Base-by-base conservation (phyloP, 164 flowering plant genomes). In the Piper longum region DNA sequence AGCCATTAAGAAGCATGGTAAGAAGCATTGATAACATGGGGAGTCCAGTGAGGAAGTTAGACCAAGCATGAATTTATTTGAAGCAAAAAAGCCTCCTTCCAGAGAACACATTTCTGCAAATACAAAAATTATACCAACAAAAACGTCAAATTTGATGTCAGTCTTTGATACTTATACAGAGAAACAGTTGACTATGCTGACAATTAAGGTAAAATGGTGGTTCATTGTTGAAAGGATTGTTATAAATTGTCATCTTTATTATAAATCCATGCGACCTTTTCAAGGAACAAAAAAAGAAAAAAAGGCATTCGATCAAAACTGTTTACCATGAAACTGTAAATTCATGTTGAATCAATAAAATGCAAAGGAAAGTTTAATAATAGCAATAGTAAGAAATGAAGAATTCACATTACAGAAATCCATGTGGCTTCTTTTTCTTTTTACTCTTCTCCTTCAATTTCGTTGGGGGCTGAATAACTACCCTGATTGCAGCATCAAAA, bases 401-500 rank as follows among this genome's bases (percentile, higher is more conserved):
- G 60, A 69, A 85, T 96, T 83, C 11, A 92, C 96, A 69, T 41
- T 57, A 78, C 8, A 17, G 84, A 76, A 68, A 86, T 70, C 89
- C 89, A 65, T 70, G 80, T 9, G 68, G 81, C 52, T 69, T 78
- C 74, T 83, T 84, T 76, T 84, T 85, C 84, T 83, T 87, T 82
- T 26, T 26, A 1, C 36, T 26, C 36, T 88, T 85, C 75, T 83
- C 89, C 74, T 83, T 86, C 62, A 75, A 88, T 66, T 80, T 88
- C 66, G 76, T 87, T 42, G 86, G 86, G 54, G 97, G 99, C 76
- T 86, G 91, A 82, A 93, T 85, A 7, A 93, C 99, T 64, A 87
- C 95, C 73, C 68, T 87, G 79, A 93, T 93, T 63, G 99, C 91
- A 62, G 93, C 87, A 83, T 93, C 99, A 73, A 93, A 93, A 64